Evolutionary conservation across 2,329 filamentous ascomycete genomes (phyloP), one percentile per base, ranked within the genome.

Genomic region (Colletotrichum siamense): DNA sequence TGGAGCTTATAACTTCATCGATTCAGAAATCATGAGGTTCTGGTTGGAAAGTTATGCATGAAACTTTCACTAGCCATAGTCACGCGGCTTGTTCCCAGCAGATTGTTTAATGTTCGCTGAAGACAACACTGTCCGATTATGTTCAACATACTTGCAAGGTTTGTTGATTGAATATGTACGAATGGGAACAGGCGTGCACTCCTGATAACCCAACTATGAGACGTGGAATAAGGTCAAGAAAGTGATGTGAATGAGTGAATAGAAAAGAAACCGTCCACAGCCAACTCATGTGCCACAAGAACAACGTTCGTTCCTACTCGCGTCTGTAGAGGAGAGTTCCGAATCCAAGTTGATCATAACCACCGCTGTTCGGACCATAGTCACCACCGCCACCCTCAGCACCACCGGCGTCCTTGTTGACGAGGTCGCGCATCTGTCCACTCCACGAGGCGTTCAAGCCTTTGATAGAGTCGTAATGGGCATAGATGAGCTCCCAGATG

Each of bases 351-450:
- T 84, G 81, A 77, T 88, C 87, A 74, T 83, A 88, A 0, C 86
- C 86, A 6, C 86, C 86, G 36, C 82, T 85, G 55, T 75, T 85
- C 16, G 81, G 36, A 8, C 85, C 86, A 75, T 88, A 88, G 73
- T 88, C 80, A 13, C 87, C 86, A 68, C 86, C 86, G 24, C 87
- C 87, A 0, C 87, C 87, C 76, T 88, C 87, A 6, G 83, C 84
- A 10, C 84, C 85, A n/a, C 73, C 78, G 0, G 79, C 81, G 8
- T 79, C 76, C n/a, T 83, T 77, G n/a, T 80, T 79, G 16, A 85
- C 85, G 57, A 80, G 74, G 66, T 87, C 82, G 4, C 86, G 82
- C 69, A 85, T 86, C 9, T 76, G 70, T n/a, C 80, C 79, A 1
- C 86, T 86, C 79, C 83, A 88, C 1, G 80, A 81, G 2, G 82